A percentile compares a stretch with the other conserved stretches of the same genome.
phyloP scores from a whole-genome alignment of 2,329 filamentous ascomycete species.

The Pestalotiopsis sp. region DNA sequence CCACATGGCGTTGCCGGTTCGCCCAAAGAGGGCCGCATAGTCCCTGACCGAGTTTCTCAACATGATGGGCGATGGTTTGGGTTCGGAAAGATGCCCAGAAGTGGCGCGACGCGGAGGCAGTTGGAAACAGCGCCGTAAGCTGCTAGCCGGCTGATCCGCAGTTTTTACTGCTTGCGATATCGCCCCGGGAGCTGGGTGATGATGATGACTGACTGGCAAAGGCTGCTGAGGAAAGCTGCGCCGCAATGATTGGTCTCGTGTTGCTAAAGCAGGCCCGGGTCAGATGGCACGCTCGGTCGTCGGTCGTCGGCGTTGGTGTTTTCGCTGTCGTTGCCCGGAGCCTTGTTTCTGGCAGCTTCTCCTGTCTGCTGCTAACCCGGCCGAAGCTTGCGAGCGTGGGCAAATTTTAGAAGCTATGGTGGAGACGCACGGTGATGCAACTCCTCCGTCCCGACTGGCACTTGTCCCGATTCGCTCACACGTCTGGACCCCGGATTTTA shows the following conservation, averaged over 20 bases:
- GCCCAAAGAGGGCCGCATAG: slow-evolving; percentile 5
- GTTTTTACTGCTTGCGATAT: not conserved
- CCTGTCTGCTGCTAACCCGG: not conserved
- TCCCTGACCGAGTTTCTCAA: not conserved
- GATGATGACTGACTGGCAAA: not conserved
- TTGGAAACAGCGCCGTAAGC: not conserved
- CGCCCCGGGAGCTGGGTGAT: not conserved
- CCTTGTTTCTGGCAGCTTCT: not conserved
- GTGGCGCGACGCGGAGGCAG: not conserved
- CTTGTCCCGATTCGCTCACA: not conserved
- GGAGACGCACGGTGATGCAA: slow-evolving; percentile 10
- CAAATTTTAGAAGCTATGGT: slow-evolving; percentile 8
- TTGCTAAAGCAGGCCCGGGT: not conserved
- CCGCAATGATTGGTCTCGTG: not conserved
- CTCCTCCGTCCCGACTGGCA: slow-evolving; percentile 4
- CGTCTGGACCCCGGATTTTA: not conserved
- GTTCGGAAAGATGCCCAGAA: not conserved
- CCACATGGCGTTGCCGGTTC: not conserved
- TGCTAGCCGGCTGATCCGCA: not conserved
- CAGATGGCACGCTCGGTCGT: not conserved
- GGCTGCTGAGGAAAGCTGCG: not conserved
- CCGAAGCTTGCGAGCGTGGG: not conserved
- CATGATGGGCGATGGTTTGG: not conserved
- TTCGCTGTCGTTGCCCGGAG: not conserved
- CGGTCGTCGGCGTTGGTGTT: not conserved